Percentiles rank a stretch among this genome's conserved stretches.
These are phyloP conservation scores for Lachancea sp. DNA, from an alignment of 805 yeast species.

Conservation along the genomic window DNA sequence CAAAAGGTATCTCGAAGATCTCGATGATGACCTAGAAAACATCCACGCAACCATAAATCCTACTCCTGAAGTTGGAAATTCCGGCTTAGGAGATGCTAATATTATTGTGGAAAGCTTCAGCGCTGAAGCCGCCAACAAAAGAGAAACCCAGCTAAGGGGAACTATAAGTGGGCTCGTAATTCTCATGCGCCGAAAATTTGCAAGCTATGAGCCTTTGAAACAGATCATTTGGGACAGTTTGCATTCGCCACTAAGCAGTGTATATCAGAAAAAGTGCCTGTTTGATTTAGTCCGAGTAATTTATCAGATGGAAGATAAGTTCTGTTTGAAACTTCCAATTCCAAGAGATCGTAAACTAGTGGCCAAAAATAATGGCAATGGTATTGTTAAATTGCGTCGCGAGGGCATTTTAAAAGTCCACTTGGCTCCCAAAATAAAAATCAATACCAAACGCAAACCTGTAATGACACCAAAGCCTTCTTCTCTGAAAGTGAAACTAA, in stretches of 20 bases:
- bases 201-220: slow-evolving; percentile 48
- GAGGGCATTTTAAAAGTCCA: slow-evolving; percentile 37
- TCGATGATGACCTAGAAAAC: slow-evolving; percentile 58
- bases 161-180: slow-evolving; percentile 25
- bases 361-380: slow-evolving; percentile 48
- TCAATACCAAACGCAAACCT: slow-evolving; percentile 2
- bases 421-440: slow-evolving; percentile 20
- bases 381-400: slow-evolving; percentile 52
- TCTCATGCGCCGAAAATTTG: slow-evolving; percentile 24
- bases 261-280: slow-evolving; percentile 54
- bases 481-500: slow-evolving; percentile 16
- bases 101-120: slow-evolving; percentile 17
- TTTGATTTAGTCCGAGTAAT: slow-evolving; percentile 62
- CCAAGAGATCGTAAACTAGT: slow-evolving; percentile 66
- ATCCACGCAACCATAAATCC: slow-evolving; percentile 10
- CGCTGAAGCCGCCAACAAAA: slow-evolving; percentile 19
- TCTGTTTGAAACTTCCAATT: slow-evolving; percentile 53
- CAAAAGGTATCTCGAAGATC: slow-evolving; percentile 48
- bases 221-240: slow-evolving; percentile 62
- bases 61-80: slow-evolving; percentile 10
- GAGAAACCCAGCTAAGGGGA: slow-evolving; percentile 22
- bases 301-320: slow-evolving; percentile 52
- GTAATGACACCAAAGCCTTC: slow-evolving; percentile 2
- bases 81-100: slow-evolving; percentile 19
- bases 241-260: slow-evolving; percentile 52